These are phyloP conservation scores for Neurospora discreta DNA, from an alignment of 495 filamentous ascomycete genomes.

Conservation along the genomic window DNA sequence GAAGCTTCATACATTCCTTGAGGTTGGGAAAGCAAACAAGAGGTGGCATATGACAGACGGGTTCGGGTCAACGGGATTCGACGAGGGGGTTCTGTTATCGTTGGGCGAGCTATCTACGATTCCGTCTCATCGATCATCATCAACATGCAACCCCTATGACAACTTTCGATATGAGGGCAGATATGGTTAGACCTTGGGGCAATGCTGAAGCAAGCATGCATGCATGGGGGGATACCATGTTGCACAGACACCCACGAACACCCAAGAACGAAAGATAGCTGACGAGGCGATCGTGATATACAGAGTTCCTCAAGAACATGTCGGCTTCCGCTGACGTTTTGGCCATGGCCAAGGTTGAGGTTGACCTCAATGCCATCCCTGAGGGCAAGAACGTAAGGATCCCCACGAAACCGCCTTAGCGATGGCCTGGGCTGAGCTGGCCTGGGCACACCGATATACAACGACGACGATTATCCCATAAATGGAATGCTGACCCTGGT, in stretches of 20 bases:
- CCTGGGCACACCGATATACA: not conserved
- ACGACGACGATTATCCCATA: not conserved
- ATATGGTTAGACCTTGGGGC: not conserved
- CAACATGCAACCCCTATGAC: not conserved
- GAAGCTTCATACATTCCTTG: slow-evolving; percentile 2
- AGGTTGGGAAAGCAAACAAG: not conserved
- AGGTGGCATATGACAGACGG: not conserved
- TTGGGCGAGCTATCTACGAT: not conserved
- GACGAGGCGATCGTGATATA: slow-evolving; percentile 2
- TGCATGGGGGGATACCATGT: not conserved
- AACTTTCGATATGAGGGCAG: not conserved
- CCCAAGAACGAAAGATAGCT: slow-evolving; percentile 3
- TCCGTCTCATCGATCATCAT: not conserved
- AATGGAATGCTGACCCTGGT: not conserved
- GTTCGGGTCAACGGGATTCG: not conserved
- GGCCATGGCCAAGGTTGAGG: slow-evolving; percentile 98
- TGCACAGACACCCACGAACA: not conserved
- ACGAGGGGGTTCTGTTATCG: not conserved
- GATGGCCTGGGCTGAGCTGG: not conserved
- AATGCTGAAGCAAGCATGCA: not conserved
- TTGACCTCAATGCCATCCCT: slow-evolving; percentile 81
- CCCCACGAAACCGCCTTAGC: not conserved
- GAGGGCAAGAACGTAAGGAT: slow-evolving; percentile 95
- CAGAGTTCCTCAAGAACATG: slow-evolving; percentile 99
- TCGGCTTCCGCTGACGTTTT: slow-evolving; percentile 97